Percentiles rank a stretch among this genome's conserved stretches.
phyloP scores from a whole-genome alignment of 2,329 filamentous ascomycete genomes.

The Daldinia sp. region DNA sequence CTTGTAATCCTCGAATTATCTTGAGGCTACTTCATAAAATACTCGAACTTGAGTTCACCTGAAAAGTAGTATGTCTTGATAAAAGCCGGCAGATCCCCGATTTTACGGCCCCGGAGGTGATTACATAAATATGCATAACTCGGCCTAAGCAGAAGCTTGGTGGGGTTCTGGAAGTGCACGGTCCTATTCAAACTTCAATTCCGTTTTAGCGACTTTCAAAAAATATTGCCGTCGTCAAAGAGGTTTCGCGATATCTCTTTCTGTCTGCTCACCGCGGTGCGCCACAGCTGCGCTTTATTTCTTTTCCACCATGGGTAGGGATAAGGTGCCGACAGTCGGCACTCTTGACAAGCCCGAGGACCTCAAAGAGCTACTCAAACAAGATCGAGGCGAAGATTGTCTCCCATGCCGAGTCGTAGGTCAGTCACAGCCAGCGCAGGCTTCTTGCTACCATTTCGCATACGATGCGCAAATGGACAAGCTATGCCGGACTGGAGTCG shows the following conservation, averaged over 20 bases:
- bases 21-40: neutral
- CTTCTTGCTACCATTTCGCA: neutral
- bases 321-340: slow-evolving; percentile 64
- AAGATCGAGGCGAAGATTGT: slow-evolving; percentile 74
- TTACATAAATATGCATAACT: neutral
- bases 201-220: slow-evolving; percentile 8
- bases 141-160: neutral
- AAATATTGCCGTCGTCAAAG: neutral
- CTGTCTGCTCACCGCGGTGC: neutral
- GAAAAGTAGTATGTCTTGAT: neutral
- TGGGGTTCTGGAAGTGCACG: slow-evolving; percentile 17
- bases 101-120: slow-evolving; percentile 14
- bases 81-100: slow-evolving; percentile 8
- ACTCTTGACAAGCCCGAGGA: slow-evolving; percentile 71
- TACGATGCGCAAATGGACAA: neutral
- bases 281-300: slow-evolving; percentile 7
- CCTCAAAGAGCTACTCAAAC: slow-evolving; percentile 67
- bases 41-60: neutral
- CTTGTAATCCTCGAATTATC: neutral
- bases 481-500: neutral
- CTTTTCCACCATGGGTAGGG: slow-evolving; percentile 56
- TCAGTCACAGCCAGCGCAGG: slow-evolving; percentile 55
- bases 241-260: neutral
- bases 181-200: slow-evolving; percentile 8
- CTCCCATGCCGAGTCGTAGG: slow-evolving; percentile 77